Conservation (phyloP, 352 stramenopile species). For the Thraustochytrium sp. region DNA sequence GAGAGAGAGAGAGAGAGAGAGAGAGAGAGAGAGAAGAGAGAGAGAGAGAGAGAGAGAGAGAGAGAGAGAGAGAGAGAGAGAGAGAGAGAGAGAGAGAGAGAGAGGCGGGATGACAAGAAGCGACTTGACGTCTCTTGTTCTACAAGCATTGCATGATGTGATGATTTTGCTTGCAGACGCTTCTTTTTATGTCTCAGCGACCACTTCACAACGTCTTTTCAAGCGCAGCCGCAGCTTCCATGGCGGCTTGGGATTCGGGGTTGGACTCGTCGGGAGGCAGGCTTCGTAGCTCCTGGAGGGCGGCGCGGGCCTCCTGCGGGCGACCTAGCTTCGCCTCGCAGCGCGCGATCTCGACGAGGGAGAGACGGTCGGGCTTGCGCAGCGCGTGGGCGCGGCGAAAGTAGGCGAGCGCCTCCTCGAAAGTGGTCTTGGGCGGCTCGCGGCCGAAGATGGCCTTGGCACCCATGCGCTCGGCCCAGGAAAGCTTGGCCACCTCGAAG, state of each 20-base stretch:
- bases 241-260: background rate
- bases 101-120: too few relatives aligned
- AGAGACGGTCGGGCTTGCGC: background rate
- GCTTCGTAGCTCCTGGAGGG: background rate
- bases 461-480: background rate
- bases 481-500: conserved; percentile 33
- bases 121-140: too few relatives aligned
- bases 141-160: too few relatives aligned
- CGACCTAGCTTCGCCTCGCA: background rate
- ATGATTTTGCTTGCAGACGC: too few relatives aligned
- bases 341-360: conserved; percentile 15
- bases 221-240: background rate
- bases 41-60: too few relatives aligned
- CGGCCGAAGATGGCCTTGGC: conserved; percentile 19
- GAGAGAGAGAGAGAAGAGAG: too few relatives aligned
- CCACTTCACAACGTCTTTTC: too few relatives aligned
- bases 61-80: too few relatives aligned
- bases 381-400: conserved; percentile 1
- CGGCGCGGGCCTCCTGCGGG: background rate
- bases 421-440: conserved; percentile 22
- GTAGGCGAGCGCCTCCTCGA: background rate
- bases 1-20: too few relatives aligned
- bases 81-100: too few relatives aligned
- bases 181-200: too few relatives aligned
- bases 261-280: background rate